A percentile compares a stretch with the other conserved stretches of the same genome.
Evolutionary conservation across 2,329 filamentous ascomycete genomes (phyloP).

Genomic region (Fusarium irregulare): DNA sequence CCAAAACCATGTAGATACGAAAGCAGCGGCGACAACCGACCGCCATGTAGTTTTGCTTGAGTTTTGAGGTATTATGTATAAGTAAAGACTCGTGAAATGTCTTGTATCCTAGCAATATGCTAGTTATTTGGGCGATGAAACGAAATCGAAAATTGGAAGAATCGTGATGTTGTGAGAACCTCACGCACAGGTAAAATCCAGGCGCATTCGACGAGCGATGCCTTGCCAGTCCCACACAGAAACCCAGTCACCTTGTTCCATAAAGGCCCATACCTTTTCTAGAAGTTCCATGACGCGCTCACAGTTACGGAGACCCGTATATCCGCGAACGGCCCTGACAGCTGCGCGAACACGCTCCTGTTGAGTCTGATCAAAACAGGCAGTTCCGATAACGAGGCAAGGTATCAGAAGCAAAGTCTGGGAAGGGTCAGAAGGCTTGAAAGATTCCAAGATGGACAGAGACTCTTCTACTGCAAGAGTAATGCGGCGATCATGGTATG

Average conservation of each 20-base stretch:
- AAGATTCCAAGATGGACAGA: conserved; percentile 64
- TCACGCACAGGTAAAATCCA: conserved; percentile 67
- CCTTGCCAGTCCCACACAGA: conserved; percentile 74
- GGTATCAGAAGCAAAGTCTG: conserved; percentile 71
- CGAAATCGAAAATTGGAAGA: conserved; percentile 12
- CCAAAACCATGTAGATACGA: not conserved
- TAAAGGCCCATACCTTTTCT: conserved; percentile 69
- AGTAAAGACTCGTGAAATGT: not conserved
- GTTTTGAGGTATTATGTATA: conserved; percentile 13
- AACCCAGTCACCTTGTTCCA: conserved; percentile 68
- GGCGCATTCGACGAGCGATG: conserved; percentile 62
- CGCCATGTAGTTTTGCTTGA: conserved; percentile 24
- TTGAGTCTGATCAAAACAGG: conserved; percentile 65
- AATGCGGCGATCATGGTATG: conserved; percentile 63
- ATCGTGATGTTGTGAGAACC: conserved; percentile 31
- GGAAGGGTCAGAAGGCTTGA: conserved; percentile 67
- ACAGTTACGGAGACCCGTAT: conserved; percentile 70
- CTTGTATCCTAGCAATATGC: not conserved
- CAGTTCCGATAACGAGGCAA: conserved; percentile 70
- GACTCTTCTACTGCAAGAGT: conserved; percentile 67
- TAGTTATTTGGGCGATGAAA: not conserved
- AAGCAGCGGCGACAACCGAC: conserved; percentile 11
- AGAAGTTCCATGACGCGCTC: conserved; percentile 65
- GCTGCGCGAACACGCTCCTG: conserved; percentile 64
- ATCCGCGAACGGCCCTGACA: conserved; percentile 63